Conservation (phyloP, 179 eudicot species). For the Beta macrorhiza region DNA sequence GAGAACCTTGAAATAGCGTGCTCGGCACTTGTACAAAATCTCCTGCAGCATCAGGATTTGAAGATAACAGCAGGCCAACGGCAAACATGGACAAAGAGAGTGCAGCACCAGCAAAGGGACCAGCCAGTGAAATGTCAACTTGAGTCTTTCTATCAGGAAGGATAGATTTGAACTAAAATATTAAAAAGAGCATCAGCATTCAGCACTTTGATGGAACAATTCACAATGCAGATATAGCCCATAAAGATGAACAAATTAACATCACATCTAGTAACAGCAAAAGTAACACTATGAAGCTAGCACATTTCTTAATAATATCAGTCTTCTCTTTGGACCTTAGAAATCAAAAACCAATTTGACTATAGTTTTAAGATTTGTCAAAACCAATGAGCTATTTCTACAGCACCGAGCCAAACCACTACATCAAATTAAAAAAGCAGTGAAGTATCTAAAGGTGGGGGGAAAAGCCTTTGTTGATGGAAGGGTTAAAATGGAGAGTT, state of each 20-base stretch:
- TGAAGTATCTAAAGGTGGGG: too few relatives aligned
- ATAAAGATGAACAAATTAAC: neutral
- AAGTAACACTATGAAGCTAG: neutral
- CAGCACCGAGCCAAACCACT: too few relatives aligned
- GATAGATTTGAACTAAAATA: conserved; percentile 83
- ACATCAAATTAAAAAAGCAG: neutral
- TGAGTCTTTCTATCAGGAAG: conserved; percentile 86
- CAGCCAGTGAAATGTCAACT: conserved; percentile 87
- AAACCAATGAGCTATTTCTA: neutral
- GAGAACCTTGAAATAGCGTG: conserved; percentile 89
- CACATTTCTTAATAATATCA: conserved; percentile 3
- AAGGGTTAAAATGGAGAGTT: too few relatives aligned
- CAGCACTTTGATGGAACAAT: conserved; percentile 4
- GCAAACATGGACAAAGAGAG: conserved; percentile 80
- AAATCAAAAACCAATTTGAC: neutral
- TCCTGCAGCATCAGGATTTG: conserved; percentile 65
- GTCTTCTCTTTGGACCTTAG: neutral
- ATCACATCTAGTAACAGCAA: neutral
- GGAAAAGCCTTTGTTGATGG: too few relatives aligned
- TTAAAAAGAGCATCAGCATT: conserved; percentile 23
- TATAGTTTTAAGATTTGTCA: neutral
- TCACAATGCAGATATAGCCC: conserved; percentile 2
- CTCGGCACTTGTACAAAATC: conserved; percentile 94
- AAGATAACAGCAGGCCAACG: conserved; percentile 84
- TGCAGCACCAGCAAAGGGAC: conserved; percentile 90